Evolutionary conservation across 2,329 filamentous ascomycete genomes (phyloP), one percentile per base, ranked within the genome.

Genomic region (Epichloe sp.): DNA sequence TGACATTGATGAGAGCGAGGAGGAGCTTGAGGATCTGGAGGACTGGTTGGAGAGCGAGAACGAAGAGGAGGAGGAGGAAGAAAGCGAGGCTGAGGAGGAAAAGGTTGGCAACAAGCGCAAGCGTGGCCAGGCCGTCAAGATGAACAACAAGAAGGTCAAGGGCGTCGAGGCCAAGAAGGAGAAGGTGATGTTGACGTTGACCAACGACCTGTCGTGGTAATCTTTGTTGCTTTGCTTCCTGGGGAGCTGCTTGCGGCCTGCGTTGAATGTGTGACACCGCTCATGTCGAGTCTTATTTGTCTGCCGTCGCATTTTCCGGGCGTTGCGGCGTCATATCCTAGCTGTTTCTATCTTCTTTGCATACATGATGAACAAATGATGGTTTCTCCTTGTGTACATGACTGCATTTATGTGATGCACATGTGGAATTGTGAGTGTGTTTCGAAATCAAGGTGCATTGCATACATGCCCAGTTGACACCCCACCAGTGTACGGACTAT

Each of bases 41-140:
- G 91, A 97, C 63, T 97, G 91, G 91, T 75, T 96, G 47, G 89
- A 84, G 59, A 88, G 82, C 54, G 85, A 80, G 15, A 76, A 76
- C 1, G 77, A 77, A 3, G 75, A 74, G 7, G 73, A 75, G 2
- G 78, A 77, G 1, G 78, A 79, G 4, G 76, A 78, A 2, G 74
- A 75, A 44, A 75, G 74, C 42, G 79, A 79, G 19, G 79, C 81
- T 12, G 78, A 79, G 36, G 71, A 71, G 6, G 74, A 76, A 31
- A 75, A 76, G 57, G 74, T 74, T 8, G 77, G 76, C 49, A 76
- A 76, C 48, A 78, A 77, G 68, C 68, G 75, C 59, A 77, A 77
- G 71, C 72, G 73, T 53, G 73, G 69, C 54, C 64, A 65, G 31
- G 73, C 68, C 41, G 66, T 71, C 57, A 75, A 73, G 65, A 68